Evolutionary conservation across 768 basidiomycete species (phyloP).

Genomic region (Atractiella rhizophila): DNA sequence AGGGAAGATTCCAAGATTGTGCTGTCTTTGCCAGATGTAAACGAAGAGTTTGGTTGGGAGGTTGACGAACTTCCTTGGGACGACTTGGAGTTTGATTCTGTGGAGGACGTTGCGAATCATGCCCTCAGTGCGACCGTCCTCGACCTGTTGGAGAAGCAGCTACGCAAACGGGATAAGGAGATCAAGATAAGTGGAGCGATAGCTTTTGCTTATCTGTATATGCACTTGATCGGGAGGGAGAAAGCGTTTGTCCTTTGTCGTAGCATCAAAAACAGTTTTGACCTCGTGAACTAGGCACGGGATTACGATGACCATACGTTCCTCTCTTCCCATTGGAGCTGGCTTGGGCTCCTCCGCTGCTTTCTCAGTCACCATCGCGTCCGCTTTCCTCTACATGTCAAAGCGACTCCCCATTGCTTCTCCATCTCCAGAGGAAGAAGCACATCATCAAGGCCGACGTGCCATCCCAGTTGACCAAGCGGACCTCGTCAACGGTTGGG

Average conservation of each 20-base stretch:
- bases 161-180: too few species aligned
- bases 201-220: slow-evolving; percentile 81
- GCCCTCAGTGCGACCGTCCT: slow-evolving; percentile 47
- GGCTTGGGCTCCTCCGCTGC: slow-evolving; percentile 94
- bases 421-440: slow-evolving; percentile 29
- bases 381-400: slow-evolving; percentile 51
- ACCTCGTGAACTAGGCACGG: slow-evolving; percentile 37
- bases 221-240: slow-evolving; percentile 34
- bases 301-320: slow-evolving; percentile 55
- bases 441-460: slow-evolving; percentile 21
- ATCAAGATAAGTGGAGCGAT: too few species aligned
- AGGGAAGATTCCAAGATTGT: slow-evolving; percentile 46
- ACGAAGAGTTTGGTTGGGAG: slow-evolving; percentile 58
- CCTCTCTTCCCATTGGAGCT: slow-evolving; percentile 76
- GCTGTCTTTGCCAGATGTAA: slow-evolving; percentile 55
- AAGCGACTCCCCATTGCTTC: slow-evolving; percentile 31
- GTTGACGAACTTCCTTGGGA: slow-evolving; percentile 55
- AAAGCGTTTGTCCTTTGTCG: neutral
- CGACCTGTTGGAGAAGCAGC: slow-evolving; percentile 13
- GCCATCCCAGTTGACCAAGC: slow-evolving; percentile 42
- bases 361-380: slow-evolving; percentile 65
- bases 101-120: too few species aligned
- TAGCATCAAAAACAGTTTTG: neutral
- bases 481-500: slow-evolving; percentile 69
- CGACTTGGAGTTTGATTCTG: too few species aligned